Base-by-base conservation (phyloP, 441 rosid species). In the Sinapis alba region DNA sequence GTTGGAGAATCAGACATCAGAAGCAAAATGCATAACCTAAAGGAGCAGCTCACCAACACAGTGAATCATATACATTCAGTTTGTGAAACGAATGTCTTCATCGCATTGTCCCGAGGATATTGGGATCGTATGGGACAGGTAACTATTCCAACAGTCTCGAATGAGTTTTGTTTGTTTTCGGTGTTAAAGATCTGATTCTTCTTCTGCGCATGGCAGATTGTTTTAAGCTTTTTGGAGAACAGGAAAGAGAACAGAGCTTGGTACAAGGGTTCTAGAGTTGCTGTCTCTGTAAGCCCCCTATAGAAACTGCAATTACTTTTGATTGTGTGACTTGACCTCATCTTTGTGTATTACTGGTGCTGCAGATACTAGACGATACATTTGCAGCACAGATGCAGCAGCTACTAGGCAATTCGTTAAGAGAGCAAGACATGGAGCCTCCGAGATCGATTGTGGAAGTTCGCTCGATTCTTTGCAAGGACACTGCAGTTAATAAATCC, bases 91-190 rank as follows among this genome's bases (percentile, higher is more conserved):
- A 89, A 86, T 4, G 96, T 95, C n/a, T 95, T 95, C 81, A 79
- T 91, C 36, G 88, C 95, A 45, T 82, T 95, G 61, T 93, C 95
- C 53, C 86, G 98, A 54, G 97, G 98, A 61, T 95, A 85, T 69
- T 95, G 99, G 99, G 99, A 95, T 79, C 90, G 91, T 53, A 91
- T 93, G 92, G 99, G 99, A 64, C 97, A 89, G 91, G 99, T 88
- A 76, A 81, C 74, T 50, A 54, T 45, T 20, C 23, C 34, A 28
- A 21, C 16, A 21, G 4, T 51, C 34, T 67, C 62, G 45, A 11
- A 15, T 68, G 53, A 10, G 2, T 64, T 50, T 71, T 61, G n/a
- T 7, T 13, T 68, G 12, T 62, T 58, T 53, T 18, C 4, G 10
- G 53, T 69, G 62, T 20, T 41, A 3, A 50, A 50, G 23, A 26